Evolutionary conservation across 1,139 yeast species (phyloP), one percentile per base, ranked within the genome.

Genomic region (Hansenula lynferdii): DNA sequence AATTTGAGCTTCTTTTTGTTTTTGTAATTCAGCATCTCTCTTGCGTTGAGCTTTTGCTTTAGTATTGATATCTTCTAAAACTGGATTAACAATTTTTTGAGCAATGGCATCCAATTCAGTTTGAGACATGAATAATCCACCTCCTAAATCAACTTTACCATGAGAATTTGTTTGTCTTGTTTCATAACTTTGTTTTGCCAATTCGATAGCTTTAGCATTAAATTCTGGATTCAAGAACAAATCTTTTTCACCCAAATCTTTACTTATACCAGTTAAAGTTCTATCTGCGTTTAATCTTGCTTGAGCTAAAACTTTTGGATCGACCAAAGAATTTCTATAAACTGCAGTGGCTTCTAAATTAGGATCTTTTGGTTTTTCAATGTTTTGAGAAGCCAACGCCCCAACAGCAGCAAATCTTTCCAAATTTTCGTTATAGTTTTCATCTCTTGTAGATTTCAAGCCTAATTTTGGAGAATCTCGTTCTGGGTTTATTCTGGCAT

Each of bases 51-150:
- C 70, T 23, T 67, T 71, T 15, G 95, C 95, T 59, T 85, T 82
- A 38, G 70, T 66, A 51, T 74, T 69, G 53, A 92, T 80, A 60
- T 87, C 94, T 35, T 69, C 70, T 56, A 92, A 67, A n/a, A 90
- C 92, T 10, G 98, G 98, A 45, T 75, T 72, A 42, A 92, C 95
- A 56, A 85, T 72, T 39, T 80, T 73, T 41, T 80, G 67, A n/a
- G 97, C 97, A 69, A 92, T 77, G 39, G 74, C 75, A 46, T 85
- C 84, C 45, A 92, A 77, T 57, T 90, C 96, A 20, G 70, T 72
- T 47, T 75, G 85, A 36, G 85, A 70, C 72, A 90, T 79, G 54
- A 75, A 77, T 49, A 86, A 71, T 4, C 97, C 97, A 49, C 96
- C 96, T 45, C 98, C 98, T 48, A 90, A 66, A 54, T 87, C 74